A percentile compares a stretch with the other conserved stretches of the same genome.
Evolutionary conservation across 768 basidiomycete species (phyloP).

Genomic region (Sistotremastrum niveocremeum): DNA sequence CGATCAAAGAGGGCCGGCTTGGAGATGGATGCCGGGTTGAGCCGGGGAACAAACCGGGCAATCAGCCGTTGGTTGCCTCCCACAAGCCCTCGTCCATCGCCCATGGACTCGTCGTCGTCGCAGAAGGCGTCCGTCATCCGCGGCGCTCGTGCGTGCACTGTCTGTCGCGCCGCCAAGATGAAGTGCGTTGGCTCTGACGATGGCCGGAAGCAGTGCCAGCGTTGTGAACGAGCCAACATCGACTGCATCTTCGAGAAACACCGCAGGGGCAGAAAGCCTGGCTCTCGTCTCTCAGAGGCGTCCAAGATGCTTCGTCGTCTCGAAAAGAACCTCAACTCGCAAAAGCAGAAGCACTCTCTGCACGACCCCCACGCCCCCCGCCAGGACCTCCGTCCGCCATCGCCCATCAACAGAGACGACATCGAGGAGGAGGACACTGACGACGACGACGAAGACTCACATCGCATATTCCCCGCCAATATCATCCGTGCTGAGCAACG

Average conservation of each 20-base stretch:
- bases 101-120: background rate
- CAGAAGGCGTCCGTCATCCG: conserved; percentile 25
- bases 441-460: conserved; percentile 45
- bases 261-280: conserved; percentile 76
- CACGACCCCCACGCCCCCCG: conserved; percentile 24
- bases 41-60: background rate
- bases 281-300: conserved; percentile 74
- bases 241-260: conserved; percentile 87
- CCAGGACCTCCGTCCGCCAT: conserved; percentile 36
- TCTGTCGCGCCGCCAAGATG: conserved; percentile 86
- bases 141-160: conserved; percentile 60
- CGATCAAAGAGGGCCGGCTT: background rate
- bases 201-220: conserved; percentile 67
- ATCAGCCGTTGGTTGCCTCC: background rate
- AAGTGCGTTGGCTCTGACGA: conserved; percentile 86
- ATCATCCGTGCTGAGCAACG: conserved; percentile 59
- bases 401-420: conserved; percentile 21
- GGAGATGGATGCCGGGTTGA: background rate
- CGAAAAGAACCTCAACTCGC: conserved; percentile 68
- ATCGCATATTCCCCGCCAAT: conserved; percentile 58
- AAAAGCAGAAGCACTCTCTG: conserved; percentile 43
- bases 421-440: conserved; percentile 49
- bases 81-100: conserved; percentile 2
- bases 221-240: conserved; percentile 68
- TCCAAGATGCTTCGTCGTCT: conserved; percentile 81